Percentiles rank a stretch among this genome's conserved stretches.
Conservation (phyloP, 139 green algal genomes). For the Pseudopediastrum boryanum region DNA sequence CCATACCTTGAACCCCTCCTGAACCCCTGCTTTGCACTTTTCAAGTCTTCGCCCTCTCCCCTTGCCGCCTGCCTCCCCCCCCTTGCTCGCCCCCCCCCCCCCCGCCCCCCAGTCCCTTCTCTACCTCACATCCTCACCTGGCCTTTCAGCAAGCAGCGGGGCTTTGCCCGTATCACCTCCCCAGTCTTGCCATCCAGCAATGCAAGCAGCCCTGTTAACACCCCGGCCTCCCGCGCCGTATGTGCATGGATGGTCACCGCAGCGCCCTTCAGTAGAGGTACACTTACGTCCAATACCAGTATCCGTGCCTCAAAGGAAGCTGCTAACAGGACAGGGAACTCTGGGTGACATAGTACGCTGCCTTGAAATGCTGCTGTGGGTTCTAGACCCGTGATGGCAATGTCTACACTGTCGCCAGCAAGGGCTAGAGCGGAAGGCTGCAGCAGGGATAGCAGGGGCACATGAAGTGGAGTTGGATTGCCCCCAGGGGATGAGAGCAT, state of each 20-base stretch:
- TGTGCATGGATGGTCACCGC: conserved; percentile 78
- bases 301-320: conserved; percentile 62
- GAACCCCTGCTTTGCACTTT: too few species aligned
- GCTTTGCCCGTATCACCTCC: conserved; percentile 61
- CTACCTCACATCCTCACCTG: conserved; percentile 34
- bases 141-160: conserved; percentile 70
- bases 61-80: too few species aligned
- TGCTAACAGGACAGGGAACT: conserved; percentile 77
- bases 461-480: too few species aligned
- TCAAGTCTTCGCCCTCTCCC: too few species aligned
- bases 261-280: conserved; percentile 82
- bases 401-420: conserved; percentile 82
- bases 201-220: conserved; percentile 68
- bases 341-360: conserved; percentile 73
- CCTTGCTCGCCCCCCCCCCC: too few species aligned
- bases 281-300: conserved; percentile 79
- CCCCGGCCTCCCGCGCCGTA: conserved; percentile 70
- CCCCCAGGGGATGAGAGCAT: too few species aligned
- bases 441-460: neutral
- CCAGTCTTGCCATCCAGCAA: conserved; percentile 79
- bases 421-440: conserved; percentile 54
- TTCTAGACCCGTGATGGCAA: conserved; percentile 73
- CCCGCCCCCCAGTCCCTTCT: too few species aligned
- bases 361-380: conserved; percentile 42
- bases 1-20: too few species aligned